phyloP scores from a whole-genome alignment of 2,329 filamentous ascomycete genomes.

The Trichoderma semiorbis region DNA sequence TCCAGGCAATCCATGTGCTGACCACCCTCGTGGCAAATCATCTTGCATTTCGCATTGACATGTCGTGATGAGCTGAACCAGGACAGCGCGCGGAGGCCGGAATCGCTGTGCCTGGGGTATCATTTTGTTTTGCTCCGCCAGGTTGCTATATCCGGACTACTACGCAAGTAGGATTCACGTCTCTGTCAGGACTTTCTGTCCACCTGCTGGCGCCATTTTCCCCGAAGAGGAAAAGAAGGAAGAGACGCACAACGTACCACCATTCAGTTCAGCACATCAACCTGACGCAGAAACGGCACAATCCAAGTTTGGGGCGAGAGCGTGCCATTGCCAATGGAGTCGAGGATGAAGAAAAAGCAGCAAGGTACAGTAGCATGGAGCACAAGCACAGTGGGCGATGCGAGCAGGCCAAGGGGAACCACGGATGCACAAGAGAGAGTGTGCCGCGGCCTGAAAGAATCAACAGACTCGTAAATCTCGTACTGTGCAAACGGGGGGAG shows the following conservation, averaged over 20 bases:
- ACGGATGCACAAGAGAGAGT: not conserved
- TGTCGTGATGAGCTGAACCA: not conserved
- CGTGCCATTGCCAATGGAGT: not conserved
- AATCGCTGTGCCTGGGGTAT: not conserved
- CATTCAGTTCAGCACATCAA: not conserved
- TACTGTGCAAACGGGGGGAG: not conserved
- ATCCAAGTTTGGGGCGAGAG: not conserved
- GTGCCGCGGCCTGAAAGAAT: not conserved
- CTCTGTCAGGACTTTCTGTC: not conserved
- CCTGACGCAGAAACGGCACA: not conserved
- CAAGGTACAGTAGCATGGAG: not conserved
- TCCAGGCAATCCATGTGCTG: slow-evolving; percentile 7
- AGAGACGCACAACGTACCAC: not conserved
- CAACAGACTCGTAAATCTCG: not conserved
- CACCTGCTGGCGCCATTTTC: not conserved
- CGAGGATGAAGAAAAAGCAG: not conserved
- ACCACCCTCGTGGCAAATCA: not conserved
- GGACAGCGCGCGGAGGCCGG: not conserved
- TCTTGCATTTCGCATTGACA: not conserved
- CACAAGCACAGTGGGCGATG: not conserved
- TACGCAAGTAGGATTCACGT: not conserved
- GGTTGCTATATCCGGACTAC: not conserved
- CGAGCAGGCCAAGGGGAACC: not conserved
- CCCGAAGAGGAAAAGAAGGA: not conserved
- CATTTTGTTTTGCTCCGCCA: not conserved